phyloP scores from a whole-genome alignment of 1,139 yeast genomes.

The Scheffersomyces titani region DNA sequence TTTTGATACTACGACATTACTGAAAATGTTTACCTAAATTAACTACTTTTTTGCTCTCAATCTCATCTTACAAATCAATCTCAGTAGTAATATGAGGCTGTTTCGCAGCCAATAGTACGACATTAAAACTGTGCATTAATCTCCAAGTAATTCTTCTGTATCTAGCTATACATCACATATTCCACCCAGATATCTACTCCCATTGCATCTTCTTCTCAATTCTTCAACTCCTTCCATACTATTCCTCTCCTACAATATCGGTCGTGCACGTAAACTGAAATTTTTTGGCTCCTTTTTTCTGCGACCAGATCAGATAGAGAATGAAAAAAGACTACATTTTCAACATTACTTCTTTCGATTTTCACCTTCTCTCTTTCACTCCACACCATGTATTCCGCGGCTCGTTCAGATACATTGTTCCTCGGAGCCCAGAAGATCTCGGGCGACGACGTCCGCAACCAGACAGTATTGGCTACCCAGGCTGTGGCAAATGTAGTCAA shows the following conservation, averaged over 20 bases:
- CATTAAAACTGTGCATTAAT: not conserved
- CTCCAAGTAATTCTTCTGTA: not conserved
- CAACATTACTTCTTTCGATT: not conserved
- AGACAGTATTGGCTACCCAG: conserved; percentile 92
- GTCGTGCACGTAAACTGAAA: conserved; percentile 4
- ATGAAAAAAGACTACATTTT: not conserved
- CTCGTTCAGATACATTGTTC: conserved; percentile 89
- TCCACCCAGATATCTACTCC: not conserved
- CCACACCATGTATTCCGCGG: conserved; percentile 48
- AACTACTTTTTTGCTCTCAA: too few relatives aligned
- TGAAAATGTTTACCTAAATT: not conserved
- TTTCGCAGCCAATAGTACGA: not conserved
- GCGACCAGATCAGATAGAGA: not conserved
- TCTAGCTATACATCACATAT: not conserved
- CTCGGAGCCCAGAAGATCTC: conserved; percentile 95
- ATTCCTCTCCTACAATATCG: not conserved
- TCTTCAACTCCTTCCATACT: not conserved
- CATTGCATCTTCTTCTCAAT: not conserved
- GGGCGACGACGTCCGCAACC: conserved; percentile 96
- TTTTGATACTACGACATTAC: not conserved
- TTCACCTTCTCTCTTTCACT: not conserved
- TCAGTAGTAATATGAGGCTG: not conserved
- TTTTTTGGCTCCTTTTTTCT: not conserved
- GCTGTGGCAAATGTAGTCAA: conserved; percentile 98
- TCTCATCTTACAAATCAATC: not conserved